Conservation (phyloP, 106 monocot species). For the Dendrobium nobile region DNA sequence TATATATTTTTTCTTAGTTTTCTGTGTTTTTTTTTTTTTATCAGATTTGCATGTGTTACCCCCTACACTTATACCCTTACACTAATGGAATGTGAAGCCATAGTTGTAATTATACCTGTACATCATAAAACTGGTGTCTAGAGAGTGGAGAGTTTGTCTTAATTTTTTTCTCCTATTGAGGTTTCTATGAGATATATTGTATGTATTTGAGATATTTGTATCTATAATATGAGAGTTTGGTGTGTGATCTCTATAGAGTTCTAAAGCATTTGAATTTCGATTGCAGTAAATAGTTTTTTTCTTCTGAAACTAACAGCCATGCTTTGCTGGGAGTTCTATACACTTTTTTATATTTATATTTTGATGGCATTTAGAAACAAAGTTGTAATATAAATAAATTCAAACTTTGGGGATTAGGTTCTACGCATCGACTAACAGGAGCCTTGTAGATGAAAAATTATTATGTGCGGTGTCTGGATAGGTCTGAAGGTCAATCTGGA, state of each 20-base stretch:
- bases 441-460: too few relatives aligned
- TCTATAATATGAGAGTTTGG: not conserved
- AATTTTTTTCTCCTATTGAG: not conserved
- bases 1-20: not conserved
- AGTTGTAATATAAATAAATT: too few relatives aligned
- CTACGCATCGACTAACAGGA: too few relatives aligned
- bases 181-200: not conserved
- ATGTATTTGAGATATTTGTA: not conserved
- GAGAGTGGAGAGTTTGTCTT: not conserved
- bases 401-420: too few relatives aligned
- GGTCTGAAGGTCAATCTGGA: too few relatives aligned
- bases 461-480: too few relatives aligned
- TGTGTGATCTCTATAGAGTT: not conserved
- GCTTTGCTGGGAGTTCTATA: too few relatives aligned
- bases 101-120: constrained; percentile 1
- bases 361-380: too few relatives aligned
- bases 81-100: not conserved
- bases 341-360: too few relatives aligned
- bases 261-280: too few relatives aligned
- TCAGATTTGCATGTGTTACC: not conserved
- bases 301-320: too few relatives aligned
- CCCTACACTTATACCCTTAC: not conserved
- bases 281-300: too few relatives aligned
- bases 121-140: not conserved
- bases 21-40: not conserved